Percentiles rank a stretch among this genome's conserved stretches.
Evolutionary conservation across 164 flowering plant species (phyloP).

Genomic region (Nelumbo lutea): DNA sequence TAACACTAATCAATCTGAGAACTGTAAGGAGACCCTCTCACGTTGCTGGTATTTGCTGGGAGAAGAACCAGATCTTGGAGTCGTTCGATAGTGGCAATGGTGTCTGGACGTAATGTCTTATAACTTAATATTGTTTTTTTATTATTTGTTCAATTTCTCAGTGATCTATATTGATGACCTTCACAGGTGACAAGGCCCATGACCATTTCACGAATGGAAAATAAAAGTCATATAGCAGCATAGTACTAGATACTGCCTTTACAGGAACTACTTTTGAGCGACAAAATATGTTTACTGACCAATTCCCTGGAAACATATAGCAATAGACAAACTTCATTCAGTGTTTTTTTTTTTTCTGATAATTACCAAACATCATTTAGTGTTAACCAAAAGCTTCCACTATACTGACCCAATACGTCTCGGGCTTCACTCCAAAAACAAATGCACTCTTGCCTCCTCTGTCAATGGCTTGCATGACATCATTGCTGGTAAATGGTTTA

Average conservation of each 20-base stretch:
- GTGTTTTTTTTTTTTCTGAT: too few relatives aligned
- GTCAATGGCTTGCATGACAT: constrained; percentile 77
- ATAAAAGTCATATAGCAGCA: not conserved
- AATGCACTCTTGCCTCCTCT: constrained; percentile 73
- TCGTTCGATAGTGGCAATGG: not conserved
- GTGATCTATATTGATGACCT: too few relatives aligned
- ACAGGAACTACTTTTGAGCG: too few relatives aligned
- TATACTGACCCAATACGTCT: constrained; percentile 78
- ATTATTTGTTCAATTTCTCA: too few relatives aligned
- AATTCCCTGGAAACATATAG: too few relatives aligned
- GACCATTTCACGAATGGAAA: not conserved
- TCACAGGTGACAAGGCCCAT: not conserved
- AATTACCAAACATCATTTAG: too few relatives aligned
- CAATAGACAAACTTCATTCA: too few relatives aligned
- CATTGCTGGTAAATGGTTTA: constrained; percentile 34
- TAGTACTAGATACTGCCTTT: not conserved
- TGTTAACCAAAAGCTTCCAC: not conserved
- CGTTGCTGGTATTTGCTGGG: not conserved
- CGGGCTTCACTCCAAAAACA: constrained; percentile 54
- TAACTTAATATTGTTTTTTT: too few relatives aligned
- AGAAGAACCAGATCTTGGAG: not conserved
- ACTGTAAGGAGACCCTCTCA: too few relatives aligned
- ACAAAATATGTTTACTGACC: too few relatives aligned
- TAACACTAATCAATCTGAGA: too few relatives aligned
- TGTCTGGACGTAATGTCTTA: too few relatives aligned